Conservation (phyloP, 345 rosid genomes). For the Lepidium aucheri region DNA sequence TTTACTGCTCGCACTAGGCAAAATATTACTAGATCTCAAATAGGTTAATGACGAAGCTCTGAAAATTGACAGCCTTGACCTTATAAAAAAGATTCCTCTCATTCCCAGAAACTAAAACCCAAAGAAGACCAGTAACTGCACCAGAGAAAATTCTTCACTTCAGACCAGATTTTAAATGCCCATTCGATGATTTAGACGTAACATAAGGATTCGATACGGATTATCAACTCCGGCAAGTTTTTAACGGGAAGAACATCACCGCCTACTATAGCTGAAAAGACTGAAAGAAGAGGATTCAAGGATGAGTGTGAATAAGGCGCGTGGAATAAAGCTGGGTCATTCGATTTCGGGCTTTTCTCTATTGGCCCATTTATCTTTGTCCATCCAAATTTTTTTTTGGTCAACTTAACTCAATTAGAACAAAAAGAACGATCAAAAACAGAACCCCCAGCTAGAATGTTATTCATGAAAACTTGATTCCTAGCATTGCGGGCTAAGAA, state of each 20-base stretch:
- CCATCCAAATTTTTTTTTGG: too few relatives aligned
- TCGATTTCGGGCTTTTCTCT: neutral
- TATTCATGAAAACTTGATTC: too few relatives aligned
- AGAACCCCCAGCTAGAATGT: too few relatives aligned
- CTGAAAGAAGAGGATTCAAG: neutral
- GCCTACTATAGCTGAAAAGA: neutral
- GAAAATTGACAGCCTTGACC: slow-evolving; percentile 6
- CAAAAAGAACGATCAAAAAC: too few relatives aligned
- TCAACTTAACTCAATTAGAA: too few relatives aligned
- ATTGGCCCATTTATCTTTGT: neutral
- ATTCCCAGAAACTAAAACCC: neutral
- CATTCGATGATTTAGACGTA: neutral
- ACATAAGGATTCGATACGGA: neutral
- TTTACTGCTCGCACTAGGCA: neutral
- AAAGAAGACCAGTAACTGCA: neutral
- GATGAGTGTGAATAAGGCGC: neutral
- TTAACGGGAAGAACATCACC: slow-evolving; percentile 1
- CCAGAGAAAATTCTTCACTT: slow-evolving; percentile 3
- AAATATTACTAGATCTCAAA: slow-evolving; percentile 4
- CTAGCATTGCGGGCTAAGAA: too few relatives aligned
- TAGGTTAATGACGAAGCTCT: neutral
- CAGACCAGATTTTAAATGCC: neutral
- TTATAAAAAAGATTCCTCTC: slow-evolving; percentile 23
- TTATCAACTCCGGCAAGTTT: neutral
- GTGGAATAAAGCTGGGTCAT: neutral